Base-by-base conservation (phyloP, 306 rosid genomes). In the Malus sylvestris region DNA sequence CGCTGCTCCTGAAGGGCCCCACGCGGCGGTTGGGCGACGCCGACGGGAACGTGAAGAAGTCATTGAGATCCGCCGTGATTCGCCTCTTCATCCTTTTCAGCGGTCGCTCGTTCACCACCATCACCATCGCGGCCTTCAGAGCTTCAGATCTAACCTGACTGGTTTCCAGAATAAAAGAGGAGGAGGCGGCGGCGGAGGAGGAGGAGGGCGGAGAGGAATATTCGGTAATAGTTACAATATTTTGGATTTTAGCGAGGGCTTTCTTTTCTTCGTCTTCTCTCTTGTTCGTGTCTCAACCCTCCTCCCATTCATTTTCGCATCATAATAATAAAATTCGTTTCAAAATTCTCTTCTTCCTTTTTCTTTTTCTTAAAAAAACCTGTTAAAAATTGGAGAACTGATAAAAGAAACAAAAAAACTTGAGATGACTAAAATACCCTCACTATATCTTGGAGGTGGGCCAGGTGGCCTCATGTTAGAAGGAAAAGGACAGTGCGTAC, bases 81-180 rank as follows among this genome's bases (percentile, higher is more conserved):
- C 96, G 88, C 77, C 90, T 85, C 91, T 92, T 92, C 93, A 89
- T 88, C 75, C 97, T 88, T 82, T 92, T 95, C 76, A 87, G 46
- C 12, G 97, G 88, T 67, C 93, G 89, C 60, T 89, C 92, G 78
- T 67, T 92, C 44, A 89, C 93, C 66, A 90, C 97, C 99, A 95
- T 92, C 70, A 63, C 74, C 73, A 51, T 30, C 35, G 23, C 63
- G 30, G 14, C 30, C 63, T n/a, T 25, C 12, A 4, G 63, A 22
- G 18, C 20, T 52, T 52, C 58, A 5, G 58, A 15, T 52, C 58
- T 52, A 0, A 5, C 45, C 45, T 42, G 45, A 4, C 16, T 16
- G n/a, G 18, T 52, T 52, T 52, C 58, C 58, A 52, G 58, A 52
- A 52, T 15, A 52, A 1, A 0, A 5, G 58, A 52, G n/a, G 58